phyloP scores from a whole-genome alignment of 169 alveolate species.

The Perkinsus marinus region DNA sequence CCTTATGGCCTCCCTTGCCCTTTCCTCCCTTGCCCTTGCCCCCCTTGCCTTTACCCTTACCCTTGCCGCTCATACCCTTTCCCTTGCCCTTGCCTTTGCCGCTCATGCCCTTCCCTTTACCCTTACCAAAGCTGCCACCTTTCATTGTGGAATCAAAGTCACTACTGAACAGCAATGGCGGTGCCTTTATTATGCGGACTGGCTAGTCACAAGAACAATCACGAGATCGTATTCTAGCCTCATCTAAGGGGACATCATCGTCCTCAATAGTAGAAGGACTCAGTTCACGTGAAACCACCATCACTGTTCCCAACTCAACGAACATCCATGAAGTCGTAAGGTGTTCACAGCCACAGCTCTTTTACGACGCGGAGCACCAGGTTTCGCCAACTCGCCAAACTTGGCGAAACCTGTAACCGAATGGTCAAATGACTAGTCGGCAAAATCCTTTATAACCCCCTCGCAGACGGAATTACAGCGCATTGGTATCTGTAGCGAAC shows the following conservation, averaged over 20 bases:
- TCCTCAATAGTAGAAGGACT: neutral
- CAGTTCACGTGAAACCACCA: neutral
- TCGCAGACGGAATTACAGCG: no score
- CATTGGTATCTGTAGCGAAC: no score
- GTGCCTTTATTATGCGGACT: neutral
- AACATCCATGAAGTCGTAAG: neutral
- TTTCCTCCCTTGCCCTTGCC: neutral
- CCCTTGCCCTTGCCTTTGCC: neutral
- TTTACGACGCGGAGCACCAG: no score
- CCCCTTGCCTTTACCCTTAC: neutral
- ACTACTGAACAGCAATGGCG: neutral
- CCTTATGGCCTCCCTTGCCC: slow-evolving; percentile 15
- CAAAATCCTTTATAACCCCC: no score
- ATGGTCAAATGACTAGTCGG: no score
- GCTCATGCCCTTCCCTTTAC: neutral
- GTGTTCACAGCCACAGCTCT: no score
- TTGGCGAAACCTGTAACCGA: no score
- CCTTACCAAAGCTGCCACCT: neutral
- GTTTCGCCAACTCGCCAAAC: no score
- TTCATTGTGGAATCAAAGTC: neutral
- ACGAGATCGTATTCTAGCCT: neutral
- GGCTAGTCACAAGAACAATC: neutral
- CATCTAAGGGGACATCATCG: neutral
- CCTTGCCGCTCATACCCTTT: neutral
- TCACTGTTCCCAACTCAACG: neutral